Evolutionary conservation across 2,329 filamentous ascomycete genomes (phyloP).

Genomic region (Diaporthe vaccinii): DNA sequence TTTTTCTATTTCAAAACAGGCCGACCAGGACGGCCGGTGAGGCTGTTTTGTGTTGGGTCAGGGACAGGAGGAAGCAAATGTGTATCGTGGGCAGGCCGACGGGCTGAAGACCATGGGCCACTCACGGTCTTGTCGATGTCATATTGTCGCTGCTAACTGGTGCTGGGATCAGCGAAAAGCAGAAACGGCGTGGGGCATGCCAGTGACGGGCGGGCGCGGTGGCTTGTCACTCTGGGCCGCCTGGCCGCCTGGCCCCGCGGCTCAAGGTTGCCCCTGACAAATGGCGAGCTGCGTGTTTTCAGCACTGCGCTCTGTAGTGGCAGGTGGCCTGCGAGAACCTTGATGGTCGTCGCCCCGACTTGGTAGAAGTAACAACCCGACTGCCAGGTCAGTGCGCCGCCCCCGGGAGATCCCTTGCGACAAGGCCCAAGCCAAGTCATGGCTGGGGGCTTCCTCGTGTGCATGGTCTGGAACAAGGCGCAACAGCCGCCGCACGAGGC

Average conservation of each 20-base stretch:
- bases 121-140: constrained; percentile 31
- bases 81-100: constrained; percentile 6
- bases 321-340: constrained; percentile 14
- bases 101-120: constrained; percentile 23
- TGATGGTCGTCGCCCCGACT: neutral
- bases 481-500: constrained; percentile 20
- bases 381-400: constrained; percentile 23
- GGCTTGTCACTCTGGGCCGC: constrained; percentile 21
- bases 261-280: constrained; percentile 35
- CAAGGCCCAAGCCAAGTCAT: neutral
- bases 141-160: constrained; percentile 20
- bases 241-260: constrained; percentile 6
- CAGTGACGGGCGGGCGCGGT: constrained; percentile 8
- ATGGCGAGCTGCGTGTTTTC: constrained; percentile 22
- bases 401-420: constrained; percentile 17
- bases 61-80: constrained; percentile 16
- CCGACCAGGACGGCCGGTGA: neutral
- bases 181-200: neutral
- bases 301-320: neutral
- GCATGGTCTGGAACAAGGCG: constrained; percentile 5
- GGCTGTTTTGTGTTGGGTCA: neutral
- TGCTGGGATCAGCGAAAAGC: constrained; percentile 18
- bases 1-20: neutral
- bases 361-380: neutral
- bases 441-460: neutral